Conservation (phyloP, 805 yeast genomes). For the Clavispora asparagi region DNA sequence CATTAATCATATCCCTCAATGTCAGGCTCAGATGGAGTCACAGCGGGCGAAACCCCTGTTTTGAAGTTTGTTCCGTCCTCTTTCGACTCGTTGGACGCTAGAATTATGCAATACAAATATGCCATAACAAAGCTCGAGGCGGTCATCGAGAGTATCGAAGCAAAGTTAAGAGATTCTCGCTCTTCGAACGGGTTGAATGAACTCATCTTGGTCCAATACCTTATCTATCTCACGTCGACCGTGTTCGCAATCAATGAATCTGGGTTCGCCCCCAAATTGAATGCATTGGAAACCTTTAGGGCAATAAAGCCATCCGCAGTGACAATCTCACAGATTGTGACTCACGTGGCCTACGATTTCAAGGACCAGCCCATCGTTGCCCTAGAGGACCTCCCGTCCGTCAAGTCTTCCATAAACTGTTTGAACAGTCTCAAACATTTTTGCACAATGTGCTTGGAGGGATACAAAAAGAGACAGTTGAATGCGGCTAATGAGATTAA, state of each 20-base stretch:
- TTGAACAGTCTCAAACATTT: slow-evolving; percentile 23
- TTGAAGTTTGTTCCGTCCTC: slow-evolving; percentile 1
- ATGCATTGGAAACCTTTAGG: slow-evolving; percentile 24
- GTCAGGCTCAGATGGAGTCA: not conserved
- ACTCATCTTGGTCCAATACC: slow-evolving; percentile 31
- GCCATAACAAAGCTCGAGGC: slow-evolving; percentile 43
- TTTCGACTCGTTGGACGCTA: slow-evolving; percentile 48
- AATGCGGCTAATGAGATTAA: slow-evolving; percentile 22
- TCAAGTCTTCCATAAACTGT: slow-evolving; percentile 20
- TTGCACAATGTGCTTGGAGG: slow-evolving; percentile 25
- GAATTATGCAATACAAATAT: slow-evolving; percentile 54
- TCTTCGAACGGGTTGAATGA: not conserved
- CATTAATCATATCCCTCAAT: not conserved
- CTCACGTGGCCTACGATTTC: slow-evolving; percentile 41
- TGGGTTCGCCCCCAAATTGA: slow-evolving; percentile 24
- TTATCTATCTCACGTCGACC: slow-evolving; percentile 25
- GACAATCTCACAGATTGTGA: slow-evolving; percentile 22
- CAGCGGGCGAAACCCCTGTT: not conserved
- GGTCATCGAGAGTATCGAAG: slow-evolving; percentile 17
- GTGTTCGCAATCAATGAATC: slow-evolving; percentile 35
- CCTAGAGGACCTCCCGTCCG: slow-evolving; percentile 25
- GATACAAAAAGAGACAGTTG: slow-evolving; percentile 32
- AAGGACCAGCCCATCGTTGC: slow-evolving; percentile 30
- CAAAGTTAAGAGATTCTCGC: not conserved
- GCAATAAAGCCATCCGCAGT: slow-evolving; percentile 21